These are phyloP conservation scores for Candida khao-thaluensis DNA, from an alignment of 805 yeast genomes.

Conservation along the genomic window DNA sequence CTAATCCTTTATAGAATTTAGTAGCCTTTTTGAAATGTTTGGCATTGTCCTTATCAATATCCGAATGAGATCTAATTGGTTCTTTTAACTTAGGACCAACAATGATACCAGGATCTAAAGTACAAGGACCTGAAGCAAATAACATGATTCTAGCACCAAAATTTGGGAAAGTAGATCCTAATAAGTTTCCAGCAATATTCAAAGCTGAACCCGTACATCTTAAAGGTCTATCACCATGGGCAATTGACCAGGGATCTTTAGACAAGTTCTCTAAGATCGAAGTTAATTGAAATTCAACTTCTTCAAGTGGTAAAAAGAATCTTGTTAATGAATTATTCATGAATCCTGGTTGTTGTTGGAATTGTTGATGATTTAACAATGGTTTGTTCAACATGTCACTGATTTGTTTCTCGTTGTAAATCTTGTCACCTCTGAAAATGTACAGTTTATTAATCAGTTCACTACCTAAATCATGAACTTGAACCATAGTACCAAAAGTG, in stretches of 20 bases:
- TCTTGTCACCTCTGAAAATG: conserved; percentile 57
- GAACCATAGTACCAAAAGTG: conserved; percentile 59
- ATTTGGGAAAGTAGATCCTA: conserved; percentile 35
- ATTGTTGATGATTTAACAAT: conserved; percentile 9
- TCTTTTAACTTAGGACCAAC: conserved; percentile 57
- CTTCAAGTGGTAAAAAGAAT: conserved; percentile 47
- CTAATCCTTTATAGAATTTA: conserved; percentile 49
- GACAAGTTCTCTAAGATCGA: conserved; percentile 51
- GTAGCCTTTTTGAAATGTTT: conserved; percentile 38
- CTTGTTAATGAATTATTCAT: conserved; percentile 19
- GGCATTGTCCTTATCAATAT: conserved; percentile 44
- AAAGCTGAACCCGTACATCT: conserved; percentile 64
- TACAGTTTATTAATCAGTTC: conserved; percentile 30
- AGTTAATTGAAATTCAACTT: conserved; percentile 52
- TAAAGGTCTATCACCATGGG: conserved; percentile 50
- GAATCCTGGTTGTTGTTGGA: conserved; percentile 7
- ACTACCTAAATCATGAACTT: conserved; percentile 51
- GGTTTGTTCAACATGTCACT: conserved; percentile 18
- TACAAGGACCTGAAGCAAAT: conserved; percentile 79
- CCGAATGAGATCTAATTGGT: conserved; percentile 67
- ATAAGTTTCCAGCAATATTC: conserved; percentile 42
- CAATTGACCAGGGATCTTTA: conserved; percentile 78
- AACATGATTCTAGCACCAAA: conserved; percentile 74
- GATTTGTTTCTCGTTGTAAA: conserved; percentile 48
- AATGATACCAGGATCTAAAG: conserved; percentile 62